Percentiles rank a stretch among this genome's conserved stretches.
These are phyloP conservation scores for Delitschia confertaspora DNA, from an alignment of 495 filamentous ascomycete genomes.

Conservation along the genomic window DNA sequence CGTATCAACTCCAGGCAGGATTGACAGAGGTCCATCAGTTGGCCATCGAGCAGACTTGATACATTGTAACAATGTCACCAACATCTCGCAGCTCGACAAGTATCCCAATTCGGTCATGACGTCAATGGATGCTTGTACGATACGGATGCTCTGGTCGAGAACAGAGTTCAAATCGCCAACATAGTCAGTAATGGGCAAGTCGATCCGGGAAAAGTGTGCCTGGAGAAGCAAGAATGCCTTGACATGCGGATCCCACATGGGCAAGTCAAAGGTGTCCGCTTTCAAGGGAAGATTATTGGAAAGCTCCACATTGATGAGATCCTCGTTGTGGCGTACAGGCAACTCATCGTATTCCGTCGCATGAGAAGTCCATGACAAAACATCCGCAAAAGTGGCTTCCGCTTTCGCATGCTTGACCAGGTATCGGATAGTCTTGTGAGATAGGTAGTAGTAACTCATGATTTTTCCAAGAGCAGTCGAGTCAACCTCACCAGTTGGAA, in stretches of 20 bases:
- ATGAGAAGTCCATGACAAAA: conserved; percentile 81
- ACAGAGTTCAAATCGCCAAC: conserved; percentile 79
- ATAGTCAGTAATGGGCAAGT: conserved; percentile 92
- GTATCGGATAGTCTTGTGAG: conserved; percentile 86
- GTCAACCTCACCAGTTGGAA: conserved; percentile 82
- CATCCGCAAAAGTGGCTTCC: conserved; percentile 73
- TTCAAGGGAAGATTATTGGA: conserved; percentile 66
- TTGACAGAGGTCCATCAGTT: conserved; percentile 64
- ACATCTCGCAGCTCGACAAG: conserved; percentile 58
- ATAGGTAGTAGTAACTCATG: conserved; percentile 98
- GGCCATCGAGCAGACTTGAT: conserved; percentile 93
- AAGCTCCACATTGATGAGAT: conserved; percentile 91
- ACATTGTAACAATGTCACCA: conserved; percentile 80
- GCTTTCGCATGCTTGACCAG: conserved; percentile 67
- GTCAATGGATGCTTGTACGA: conserved; percentile 86
- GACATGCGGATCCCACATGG: conserved; percentile 97
- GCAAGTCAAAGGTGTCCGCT: conserved; percentile 61
- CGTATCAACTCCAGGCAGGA: conserved; percentile 66
- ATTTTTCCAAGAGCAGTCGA: conserved; percentile 89
- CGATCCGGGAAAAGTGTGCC: conserved; percentile 85
- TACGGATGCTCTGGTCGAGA: conserved; percentile 91
- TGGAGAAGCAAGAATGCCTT: conserved; percentile 93
- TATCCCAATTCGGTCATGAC: conserved; percentile 87
- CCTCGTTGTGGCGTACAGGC: conserved; percentile 97
- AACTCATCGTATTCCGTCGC: conserved; percentile 97